phyloP scores from a whole-genome alignment of 1,284 basidiomycete genomes.

The Austropuccinia psidii region DNA sequence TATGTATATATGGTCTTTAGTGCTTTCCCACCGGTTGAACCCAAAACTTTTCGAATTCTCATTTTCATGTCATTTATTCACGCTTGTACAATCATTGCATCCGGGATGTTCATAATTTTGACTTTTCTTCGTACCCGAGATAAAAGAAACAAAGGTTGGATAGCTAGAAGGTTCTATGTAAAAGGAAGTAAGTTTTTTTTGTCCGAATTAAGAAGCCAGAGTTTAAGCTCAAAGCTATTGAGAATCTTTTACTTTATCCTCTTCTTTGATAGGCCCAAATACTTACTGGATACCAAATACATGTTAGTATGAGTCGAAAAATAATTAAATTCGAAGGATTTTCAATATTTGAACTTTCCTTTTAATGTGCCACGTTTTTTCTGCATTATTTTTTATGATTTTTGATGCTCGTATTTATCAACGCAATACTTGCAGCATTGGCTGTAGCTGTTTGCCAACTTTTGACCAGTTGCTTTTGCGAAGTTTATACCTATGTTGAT shows the following conservation, averaged over 20 bases:
- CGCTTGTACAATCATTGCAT: slow-evolving; percentile 30
- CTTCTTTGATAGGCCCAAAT: neutral
- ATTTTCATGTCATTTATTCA: slow-evolving; percentile 29
- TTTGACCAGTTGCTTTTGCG: slow-evolving; percentile 32
- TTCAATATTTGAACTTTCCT: neutral
- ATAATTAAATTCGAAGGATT: neutral
- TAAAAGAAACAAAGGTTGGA: slow-evolving; percentile 14
- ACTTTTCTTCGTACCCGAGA: neutral
- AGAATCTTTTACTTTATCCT: neutral
- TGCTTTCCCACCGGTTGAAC: slow-evolving; percentile 23
- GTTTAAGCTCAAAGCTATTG: neutral
- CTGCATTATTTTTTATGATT: neutral
- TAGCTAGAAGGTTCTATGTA: slow-evolving; percentile 23
- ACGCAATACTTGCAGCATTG: neutral
- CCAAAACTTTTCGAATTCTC: slow-evolving; percentile 12
- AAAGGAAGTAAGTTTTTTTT: slow-evolving; percentile 8
- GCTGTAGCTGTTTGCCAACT: slow-evolving; percentile 28
- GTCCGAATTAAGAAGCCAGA: neutral
- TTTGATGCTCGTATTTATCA: neutral
- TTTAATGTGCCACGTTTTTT: neutral
- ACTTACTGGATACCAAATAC: slow-evolving; percentile 33
- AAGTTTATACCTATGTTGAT: slow-evolving; percentile 28
- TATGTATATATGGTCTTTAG: neutral
- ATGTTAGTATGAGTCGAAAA: neutral
- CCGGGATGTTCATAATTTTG: slow-evolving; percentile 11